phyloP scores from a whole-genome alignment of 352 stramenopile species.

The Pythium sp. region DNA sequence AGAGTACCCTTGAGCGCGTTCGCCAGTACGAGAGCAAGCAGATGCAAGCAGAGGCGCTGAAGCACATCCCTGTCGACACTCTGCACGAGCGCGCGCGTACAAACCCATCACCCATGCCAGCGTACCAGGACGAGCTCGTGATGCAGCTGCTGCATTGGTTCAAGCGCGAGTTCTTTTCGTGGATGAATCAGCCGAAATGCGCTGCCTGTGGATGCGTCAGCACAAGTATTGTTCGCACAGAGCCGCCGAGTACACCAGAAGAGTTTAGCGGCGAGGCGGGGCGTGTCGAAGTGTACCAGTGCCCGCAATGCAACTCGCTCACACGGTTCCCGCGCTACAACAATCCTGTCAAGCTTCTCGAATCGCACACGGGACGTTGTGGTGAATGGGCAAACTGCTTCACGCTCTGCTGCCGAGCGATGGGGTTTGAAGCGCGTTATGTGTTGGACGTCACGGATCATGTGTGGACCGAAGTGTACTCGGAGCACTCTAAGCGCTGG shows the following conservation, averaged over 20 bases:
- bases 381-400: conserved; percentile 95
- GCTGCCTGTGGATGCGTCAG: conserved; percentile 43
- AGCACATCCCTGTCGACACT: conserved; percentile 59
- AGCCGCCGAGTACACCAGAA: conserved; percentile 52
- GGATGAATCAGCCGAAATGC: conserved; percentile 85
- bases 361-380: conserved; percentile 82
- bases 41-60: conserved; percentile 69
- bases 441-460: conserved; percentile 95
- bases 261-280: conserved; percentile 55
- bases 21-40: conserved; percentile 58
- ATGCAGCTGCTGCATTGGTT: conserved; percentile 87
- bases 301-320: conserved; percentile 38
- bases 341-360: conserved; percentile 83
- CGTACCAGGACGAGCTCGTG: conserved; percentile 66
- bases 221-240: conserved; percentile 41
- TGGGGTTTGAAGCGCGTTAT: conserved; percentile 91
- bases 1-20: conserved; percentile 47
- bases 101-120: conserved; percentile 44
- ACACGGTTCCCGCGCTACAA: conserved; percentile 91
- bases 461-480: conserved; percentile 94
- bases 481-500: conserved; percentile 74
- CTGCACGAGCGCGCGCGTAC: conserved; percentile 60
- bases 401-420: conserved; percentile 84
- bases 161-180: conserved; percentile 89
- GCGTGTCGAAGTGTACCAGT: conserved; percentile 88